Evolutionary conservation across 1,284 basidiomycete species (phyloP).

Genomic region (Calocybe gambosa): DNA sequence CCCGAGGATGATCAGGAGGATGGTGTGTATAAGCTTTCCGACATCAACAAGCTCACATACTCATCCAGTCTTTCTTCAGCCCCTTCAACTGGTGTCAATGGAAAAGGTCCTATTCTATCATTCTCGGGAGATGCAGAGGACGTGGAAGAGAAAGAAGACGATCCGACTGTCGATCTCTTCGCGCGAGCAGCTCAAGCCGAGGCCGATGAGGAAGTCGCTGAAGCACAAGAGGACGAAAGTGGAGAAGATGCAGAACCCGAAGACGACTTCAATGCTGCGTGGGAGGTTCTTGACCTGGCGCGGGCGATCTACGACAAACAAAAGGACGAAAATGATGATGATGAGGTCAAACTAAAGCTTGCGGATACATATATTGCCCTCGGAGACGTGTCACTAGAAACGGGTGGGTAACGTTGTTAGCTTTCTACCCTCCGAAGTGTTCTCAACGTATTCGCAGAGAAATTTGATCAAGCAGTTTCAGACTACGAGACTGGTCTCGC

Average conservation of each 20-base stretch:
- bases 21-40: constrained; percentile 14
- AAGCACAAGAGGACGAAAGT: constrained; percentile 45
- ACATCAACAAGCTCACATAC: not conserved
- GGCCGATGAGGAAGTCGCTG: constrained; percentile 35
- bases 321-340: constrained; percentile 44
- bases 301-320: constrained; percentile 75
- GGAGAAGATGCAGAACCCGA: constrained; percentile 72
- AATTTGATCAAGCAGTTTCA: constrained; percentile 84
- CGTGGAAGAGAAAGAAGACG: constrained; percentile 33
- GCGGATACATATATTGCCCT: constrained; percentile 82
- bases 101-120: constrained; percentile 56
- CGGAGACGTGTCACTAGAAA: constrained; percentile 86
- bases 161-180: constrained; percentile 54
- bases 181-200: constrained; percentile 43
- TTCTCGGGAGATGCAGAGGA: constrained; percentile 73
- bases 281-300: constrained; percentile 89
- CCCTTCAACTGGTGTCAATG: constrained; percentile 22
- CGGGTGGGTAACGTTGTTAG: constrained; percentile 42
- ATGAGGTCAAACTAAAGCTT: constrained; percentile 63
- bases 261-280: constrained; percentile 91
- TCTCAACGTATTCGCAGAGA: constrained; percentile 48
- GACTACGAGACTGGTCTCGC: constrained; percentile 74
- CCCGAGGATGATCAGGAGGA: constrained; percentile 44
- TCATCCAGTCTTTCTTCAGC: constrained; percentile 3
- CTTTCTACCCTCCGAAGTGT: constrained; percentile 1